These are phyloP conservation scores for Hibiscus mutabilis DNA, from an alignment of 345 rosid genomes.

Conservation along the genomic window DNA sequence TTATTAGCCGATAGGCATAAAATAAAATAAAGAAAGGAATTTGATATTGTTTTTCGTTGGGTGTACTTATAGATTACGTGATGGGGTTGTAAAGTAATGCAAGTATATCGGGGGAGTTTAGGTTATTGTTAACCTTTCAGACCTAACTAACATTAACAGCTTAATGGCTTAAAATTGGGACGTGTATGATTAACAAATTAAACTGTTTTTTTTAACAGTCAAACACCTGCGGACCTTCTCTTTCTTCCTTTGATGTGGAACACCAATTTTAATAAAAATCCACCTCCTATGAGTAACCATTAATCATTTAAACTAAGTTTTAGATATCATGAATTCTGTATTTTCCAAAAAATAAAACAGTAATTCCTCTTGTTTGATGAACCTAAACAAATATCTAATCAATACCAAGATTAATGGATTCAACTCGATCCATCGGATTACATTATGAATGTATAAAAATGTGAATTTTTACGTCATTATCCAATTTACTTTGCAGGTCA, in stretches of 20 bases:
- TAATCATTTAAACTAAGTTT: not conserved
- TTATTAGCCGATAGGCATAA: no score
- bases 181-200: not conserved
- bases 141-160: conserved; percentile 28
- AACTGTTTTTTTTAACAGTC: not conserved
- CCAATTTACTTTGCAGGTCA: no score
- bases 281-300: not conserved
- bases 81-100: not conserved
- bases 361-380: no score
- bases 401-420: no score
- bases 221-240: not conserved
- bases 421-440: no score
- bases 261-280: not conserved
- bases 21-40: no score
- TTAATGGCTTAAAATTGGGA: not conserved
- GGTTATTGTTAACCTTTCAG: conserved; percentile 27
- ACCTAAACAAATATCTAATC: no score
- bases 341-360: no score
- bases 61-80: conserved; percentile 2
- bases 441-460: no score
- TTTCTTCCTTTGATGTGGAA: not conserved
- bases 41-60: conserved; percentile 12
- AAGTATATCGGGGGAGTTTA: conserved; percentile 6
- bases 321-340: no score
- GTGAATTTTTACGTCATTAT: no score